phyloP scores from a whole-genome alignment of 2,329 filamentous ascomycete species.

The Calonectria leucothoes region DNA sequence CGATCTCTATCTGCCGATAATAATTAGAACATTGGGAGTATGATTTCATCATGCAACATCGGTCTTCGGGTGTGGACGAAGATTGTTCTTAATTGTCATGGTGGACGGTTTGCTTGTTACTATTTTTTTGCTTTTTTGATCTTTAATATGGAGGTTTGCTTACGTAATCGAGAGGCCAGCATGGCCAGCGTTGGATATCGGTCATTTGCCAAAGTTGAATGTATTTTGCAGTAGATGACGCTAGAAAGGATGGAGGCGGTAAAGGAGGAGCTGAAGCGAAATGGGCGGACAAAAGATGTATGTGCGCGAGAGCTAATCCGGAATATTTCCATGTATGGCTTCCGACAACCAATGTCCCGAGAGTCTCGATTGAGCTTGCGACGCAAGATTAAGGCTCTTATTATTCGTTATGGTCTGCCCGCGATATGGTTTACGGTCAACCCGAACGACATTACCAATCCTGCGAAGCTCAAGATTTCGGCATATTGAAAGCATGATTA shows the following conservation, averaged over 20 bases:
- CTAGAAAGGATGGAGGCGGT: not conserved
- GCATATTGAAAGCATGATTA: not conserved
- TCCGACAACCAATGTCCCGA: not conserved
- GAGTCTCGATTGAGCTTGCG: not conserved
- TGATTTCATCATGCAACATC: constrained; percentile 6
- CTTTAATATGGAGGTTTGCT: not conserved
- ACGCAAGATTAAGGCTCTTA: not conserved
- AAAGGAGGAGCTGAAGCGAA: not conserved
- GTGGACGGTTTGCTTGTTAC: not conserved
- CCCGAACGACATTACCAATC: constrained; percentile 7
- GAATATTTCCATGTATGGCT: not conserved
- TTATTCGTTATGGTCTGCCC: not conserved
- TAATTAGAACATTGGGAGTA: too few relatives aligned
- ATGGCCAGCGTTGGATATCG: not conserved
- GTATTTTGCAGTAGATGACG: not conserved
- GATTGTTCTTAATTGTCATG: not conserved
- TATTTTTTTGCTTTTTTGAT: constrained; percentile 10
- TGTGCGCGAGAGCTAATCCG: too few relatives aligned
- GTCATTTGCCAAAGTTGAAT: not conserved
- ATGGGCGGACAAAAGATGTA: not conserved
- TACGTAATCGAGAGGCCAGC: constrained; percentile 2
- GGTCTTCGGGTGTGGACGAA: not conserved
- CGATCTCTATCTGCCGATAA: too few relatives aligned
- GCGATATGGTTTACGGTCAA: constrained; percentile 14
- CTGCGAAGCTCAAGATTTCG: not conserved